These are phyloP conservation scores for Aspergillus latus DNA, from an alignment of 2,329 filamentous ascomycete species.

Conservation along the genomic window DNA sequence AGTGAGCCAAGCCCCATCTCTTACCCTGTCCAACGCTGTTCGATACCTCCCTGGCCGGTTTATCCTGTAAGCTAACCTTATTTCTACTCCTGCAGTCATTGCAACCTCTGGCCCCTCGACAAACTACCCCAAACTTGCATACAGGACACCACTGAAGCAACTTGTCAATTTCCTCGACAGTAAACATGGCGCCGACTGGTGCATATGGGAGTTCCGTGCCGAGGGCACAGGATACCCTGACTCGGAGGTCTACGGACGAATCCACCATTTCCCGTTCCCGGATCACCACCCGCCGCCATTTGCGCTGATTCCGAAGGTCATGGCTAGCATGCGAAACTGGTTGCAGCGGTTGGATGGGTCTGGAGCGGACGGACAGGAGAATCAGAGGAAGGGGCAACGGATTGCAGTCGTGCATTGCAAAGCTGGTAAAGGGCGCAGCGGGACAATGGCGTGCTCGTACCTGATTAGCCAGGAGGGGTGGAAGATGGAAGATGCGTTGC, in stretches of 20 bases:
- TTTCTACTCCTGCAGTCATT: constrained; percentile 48
- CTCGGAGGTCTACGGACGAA: constrained; percentile 76
- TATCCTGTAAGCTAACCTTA: not conserved
- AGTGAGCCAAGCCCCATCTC: constrained; percentile 37
- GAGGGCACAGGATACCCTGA: constrained; percentile 97
- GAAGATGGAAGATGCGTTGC: constrained; percentile 62
- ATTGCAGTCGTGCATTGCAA: constrained; percentile 96
- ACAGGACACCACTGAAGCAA: constrained; percentile 86
- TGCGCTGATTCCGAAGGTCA: constrained; percentile 78
- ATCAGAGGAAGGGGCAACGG: constrained; percentile 44
- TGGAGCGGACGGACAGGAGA: not conserved
- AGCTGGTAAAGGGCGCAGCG: constrained; percentile 90
- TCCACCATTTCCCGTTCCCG: constrained; percentile 92
- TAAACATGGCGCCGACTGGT: constrained; percentile 81
- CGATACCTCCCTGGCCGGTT: not conserved
- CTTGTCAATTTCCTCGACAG: constrained; percentile 84
- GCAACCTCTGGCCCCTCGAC: constrained; percentile 83
- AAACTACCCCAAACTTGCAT: constrained; percentile 86
- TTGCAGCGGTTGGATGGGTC: constrained; percentile 49
- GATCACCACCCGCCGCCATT: constrained; percentile 98
- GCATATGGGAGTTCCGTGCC: constrained; percentile 96
- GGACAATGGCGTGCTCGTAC: constrained; percentile 84
- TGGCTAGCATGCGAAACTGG: constrained; percentile 93
- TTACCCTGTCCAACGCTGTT: not conserved
- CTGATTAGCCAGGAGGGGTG: constrained; percentile 83